Percentiles rank a stretch among this genome's conserved stretches.
These are phyloP conservation scores for Escallonia rubra DNA, from an alignment of 129 eudicot species.

Conservation along the genomic window DNA sequence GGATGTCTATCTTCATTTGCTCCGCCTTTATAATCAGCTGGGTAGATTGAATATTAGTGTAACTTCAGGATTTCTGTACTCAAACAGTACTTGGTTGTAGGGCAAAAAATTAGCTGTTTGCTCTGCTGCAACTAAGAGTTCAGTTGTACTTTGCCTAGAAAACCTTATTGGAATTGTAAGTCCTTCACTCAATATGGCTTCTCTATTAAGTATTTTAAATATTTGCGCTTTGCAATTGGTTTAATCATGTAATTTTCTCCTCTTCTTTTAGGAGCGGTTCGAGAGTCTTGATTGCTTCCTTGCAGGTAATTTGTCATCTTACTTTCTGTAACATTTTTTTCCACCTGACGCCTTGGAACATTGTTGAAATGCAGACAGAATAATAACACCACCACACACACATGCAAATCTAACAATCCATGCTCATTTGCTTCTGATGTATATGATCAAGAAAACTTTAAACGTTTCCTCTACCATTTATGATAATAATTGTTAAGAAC, in stretches of 20 bases:
- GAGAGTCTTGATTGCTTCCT: constrained; percentile 96
- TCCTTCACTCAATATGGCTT: neutral
- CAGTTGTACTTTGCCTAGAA: constrained; percentile 84
- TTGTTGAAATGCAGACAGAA: too few relatives aligned
- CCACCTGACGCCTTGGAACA: too few relatives aligned
- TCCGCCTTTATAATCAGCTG: neutral
- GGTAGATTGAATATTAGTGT: too few relatives aligned
- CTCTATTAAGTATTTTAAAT: neutral
- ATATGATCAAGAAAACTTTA: too few relatives aligned
- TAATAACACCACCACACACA: neutral
- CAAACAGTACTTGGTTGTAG: constrained; percentile 22
- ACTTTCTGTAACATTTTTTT: neutral
- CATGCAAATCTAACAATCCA: neutral
- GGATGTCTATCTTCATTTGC: neutral
- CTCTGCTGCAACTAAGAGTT: constrained; percentile 99
- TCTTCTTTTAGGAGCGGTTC: constrained; percentile 76
- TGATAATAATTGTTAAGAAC: too few relatives aligned
- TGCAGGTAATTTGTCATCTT: constrained; percentile 53
- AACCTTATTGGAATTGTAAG: constrained; percentile 86
- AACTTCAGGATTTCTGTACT: neutral
- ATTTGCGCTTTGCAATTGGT: neutral
- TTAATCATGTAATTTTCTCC: constrained; percentile 9
- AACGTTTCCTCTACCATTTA: too few relatives aligned
- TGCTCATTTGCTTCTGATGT: neutral
- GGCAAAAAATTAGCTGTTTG: constrained; percentile 90